Base-by-base conservation (phyloP, 176 grass and related monocot species). In the Chrysopogon serrulatus region DNA sequence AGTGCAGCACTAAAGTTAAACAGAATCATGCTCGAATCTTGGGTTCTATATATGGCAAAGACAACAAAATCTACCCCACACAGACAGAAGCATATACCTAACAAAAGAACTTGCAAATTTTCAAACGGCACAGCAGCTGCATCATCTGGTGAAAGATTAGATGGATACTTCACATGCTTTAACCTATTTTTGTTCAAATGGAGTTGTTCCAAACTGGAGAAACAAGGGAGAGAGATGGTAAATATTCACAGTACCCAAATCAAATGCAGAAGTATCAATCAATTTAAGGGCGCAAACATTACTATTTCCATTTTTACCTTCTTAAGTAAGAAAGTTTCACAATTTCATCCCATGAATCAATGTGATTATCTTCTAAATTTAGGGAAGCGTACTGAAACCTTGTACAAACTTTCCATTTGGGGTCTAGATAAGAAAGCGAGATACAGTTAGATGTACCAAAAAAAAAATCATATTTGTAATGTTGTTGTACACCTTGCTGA, bases 131-230 rank as follows among this genome's bases (percentile, higher is more conserved):
- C 70, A n/a, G 62, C 27, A 78, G 61, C 27, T 81, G 68, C 54
- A 87, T 83, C 80, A 42, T 63, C 5, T 43, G 65, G 28, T 57
- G 53, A 51, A 79, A 76, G 87, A 82, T 90, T 85, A 36, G 86
- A 86, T n/a, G 96, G 91, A 65, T 98, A 95, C 59, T 56, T 87
- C 87, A 95, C 82, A 75, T 86, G 86, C 59, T 90, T 98, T 76
- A 98, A 30, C 80, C 84, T 94, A 77, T 98, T 98, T 78, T 93
- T 93, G 83, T 95, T 98, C 87, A 98, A 81, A 93, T 98, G 74
- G 35, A 98, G 91, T 44, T 98, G 87, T 80, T 95, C 87, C 91
- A 98, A 90, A 78, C 96, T 98, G 84, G 15, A 60, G 35, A 45
- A 67, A 74, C 16, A 87, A 41, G 41, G 28, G 24, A 17, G 28